Percentiles rank a stretch among this genome's conserved stretches.
Conservation (phyloP, 2,329 filamentous ascomycete species). For the Chaetoscypha palmicola region DNA sequence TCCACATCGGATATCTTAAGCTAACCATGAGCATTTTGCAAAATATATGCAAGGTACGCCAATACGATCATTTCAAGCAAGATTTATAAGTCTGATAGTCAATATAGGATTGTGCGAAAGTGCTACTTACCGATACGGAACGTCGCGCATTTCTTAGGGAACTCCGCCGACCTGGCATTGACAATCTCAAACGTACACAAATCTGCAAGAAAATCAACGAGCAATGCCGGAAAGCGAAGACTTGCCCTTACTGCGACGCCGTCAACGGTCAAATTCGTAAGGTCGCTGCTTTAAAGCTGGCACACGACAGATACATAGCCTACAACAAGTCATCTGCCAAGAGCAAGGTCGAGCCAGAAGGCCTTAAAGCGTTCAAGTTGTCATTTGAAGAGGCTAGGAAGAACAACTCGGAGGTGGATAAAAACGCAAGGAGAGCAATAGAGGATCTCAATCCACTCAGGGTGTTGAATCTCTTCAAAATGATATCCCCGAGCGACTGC, state of each 20-base stretch:
- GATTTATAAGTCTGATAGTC: too few relatives aligned
- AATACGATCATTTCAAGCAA: neutral
- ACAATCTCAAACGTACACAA: conserved; percentile 76
- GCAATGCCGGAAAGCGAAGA: conserved; percentile 79
- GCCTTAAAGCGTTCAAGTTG: conserved; percentile 77
- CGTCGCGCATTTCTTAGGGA: conserved; percentile 71
- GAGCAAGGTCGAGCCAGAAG: conserved; percentile 74
- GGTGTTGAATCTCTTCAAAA: conserved; percentile 85
- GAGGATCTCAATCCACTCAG: conserved; percentile 89
- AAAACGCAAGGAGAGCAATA: conserved; percentile 84
- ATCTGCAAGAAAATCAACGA: conserved; percentile 85
- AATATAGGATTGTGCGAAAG: conserved; percentile 66
- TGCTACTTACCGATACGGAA: conserved; percentile 75
- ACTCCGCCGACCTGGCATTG: conserved; percentile 71
- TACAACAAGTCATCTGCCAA: conserved; percentile 84
- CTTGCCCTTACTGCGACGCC: conserved; percentile 71
- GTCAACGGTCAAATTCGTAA: conserved; percentile 92
- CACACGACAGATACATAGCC: conserved; percentile 83
- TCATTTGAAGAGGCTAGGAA: conserved; percentile 77
- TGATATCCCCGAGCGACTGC: conserved; percentile 77
- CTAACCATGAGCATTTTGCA: conserved; percentile 89
- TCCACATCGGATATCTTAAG: conserved; percentile 93
- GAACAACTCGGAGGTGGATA: conserved; percentile 75
- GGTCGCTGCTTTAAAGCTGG: conserved; percentile 83
- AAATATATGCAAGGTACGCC: conserved; percentile 78